A percentile compares a stretch with the other conserved stretches of the same genome.
These are phyloP conservation scores for Saksenaea oblongispora DNA, from an alignment of 371 early-diverging fungal species.

Conservation along the genomic window DNA sequence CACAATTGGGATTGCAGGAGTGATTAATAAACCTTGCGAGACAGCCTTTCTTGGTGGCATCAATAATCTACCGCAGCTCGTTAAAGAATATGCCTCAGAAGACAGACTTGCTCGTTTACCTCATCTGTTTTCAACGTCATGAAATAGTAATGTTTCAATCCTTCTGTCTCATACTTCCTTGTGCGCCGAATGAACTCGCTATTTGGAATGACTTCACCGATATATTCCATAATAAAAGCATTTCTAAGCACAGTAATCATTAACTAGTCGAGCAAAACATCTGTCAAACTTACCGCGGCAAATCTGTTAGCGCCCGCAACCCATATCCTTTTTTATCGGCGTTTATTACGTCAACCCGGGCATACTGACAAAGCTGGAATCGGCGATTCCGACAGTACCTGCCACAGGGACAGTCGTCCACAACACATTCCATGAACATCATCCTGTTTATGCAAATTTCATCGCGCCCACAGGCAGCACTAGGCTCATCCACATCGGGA, in stretches of 20 bases:
- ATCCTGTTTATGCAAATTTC: conserved; percentile 87
- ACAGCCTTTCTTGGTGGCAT: conserved; percentile 85
- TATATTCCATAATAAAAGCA: conserved; percentile 91
- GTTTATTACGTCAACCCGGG: conserved; percentile 79
- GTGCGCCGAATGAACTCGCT: conserved; percentile 77
- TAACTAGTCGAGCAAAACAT: not conserved
- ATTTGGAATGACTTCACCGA: conserved; percentile 88
- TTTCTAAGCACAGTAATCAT: conserved; percentile 21
- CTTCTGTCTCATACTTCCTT: conserved; percentile 72
- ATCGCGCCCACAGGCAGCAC: conserved; percentile 81
- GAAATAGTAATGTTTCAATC: conserved; percentile 93
- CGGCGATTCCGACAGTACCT: conserved; percentile 86
- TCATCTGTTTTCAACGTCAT: conserved; percentile 90
- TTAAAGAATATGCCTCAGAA: not conserved
- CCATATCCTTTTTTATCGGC: conserved; percentile 92
- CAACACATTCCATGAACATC: conserved; percentile 88
- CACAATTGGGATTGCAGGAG: conserved; percentile 87
- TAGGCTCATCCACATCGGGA: conserved; percentile 39
- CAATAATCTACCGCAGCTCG: conserved; percentile 63
- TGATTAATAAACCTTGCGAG: conserved; percentile 92
- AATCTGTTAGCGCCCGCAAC: conserved; percentile 64
- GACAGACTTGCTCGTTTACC: conserved; percentile 34
- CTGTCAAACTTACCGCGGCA: conserved; percentile 54
- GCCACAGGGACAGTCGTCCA: conserved; percentile 86
- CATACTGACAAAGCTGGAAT: conserved; percentile 80